A percentile compares a stretch with the other conserved stretches of the same genome.
These are phyloP conservation scores for Candida xyloterini DNA, from an alignment of 805 yeast species.

Conservation along the genomic window DNA sequence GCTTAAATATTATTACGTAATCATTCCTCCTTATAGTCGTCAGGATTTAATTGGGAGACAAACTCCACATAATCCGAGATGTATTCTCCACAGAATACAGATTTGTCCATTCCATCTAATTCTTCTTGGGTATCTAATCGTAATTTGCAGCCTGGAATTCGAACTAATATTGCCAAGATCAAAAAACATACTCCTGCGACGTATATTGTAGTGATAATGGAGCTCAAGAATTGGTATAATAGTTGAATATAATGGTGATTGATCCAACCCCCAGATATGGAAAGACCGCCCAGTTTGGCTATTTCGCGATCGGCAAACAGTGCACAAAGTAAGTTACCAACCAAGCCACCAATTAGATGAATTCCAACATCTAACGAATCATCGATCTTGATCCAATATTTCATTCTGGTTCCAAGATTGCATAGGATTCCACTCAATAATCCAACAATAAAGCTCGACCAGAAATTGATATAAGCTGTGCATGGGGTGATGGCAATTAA, in stretches of 20 bases:
- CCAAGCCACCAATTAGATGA: slow-evolving; percentile 89
- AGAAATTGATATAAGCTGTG: slow-evolving; percentile 77
- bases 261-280: slow-evolving; percentile 77
- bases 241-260: slow-evolving; percentile 82
- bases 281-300: slow-evolving; percentile 78
- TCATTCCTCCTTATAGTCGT: slow-evolving; percentile 17
- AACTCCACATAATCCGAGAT: slow-evolving; percentile 92
- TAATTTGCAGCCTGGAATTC: slow-evolving; percentile 73
- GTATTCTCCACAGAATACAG: slow-evolving; percentile 80
- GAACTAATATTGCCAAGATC: slow-evolving; percentile 54
- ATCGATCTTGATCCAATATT: slow-evolving; percentile 71
- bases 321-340: slow-evolving; percentile 79
- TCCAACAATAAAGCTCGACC: slow-evolving; percentile 83
- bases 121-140: slow-evolving; percentile 76
- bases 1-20: not conserved
- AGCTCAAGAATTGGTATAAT: slow-evolving; percentile 56
- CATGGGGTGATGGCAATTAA: slow-evolving; percentile 95
- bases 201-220: slow-evolving; percentile 53
- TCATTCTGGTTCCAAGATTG: slow-evolving; percentile 80
- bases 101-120: slow-evolving; percentile 76
- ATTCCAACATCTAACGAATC: slow-evolving; percentile 91
- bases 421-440: slow-evolving; percentile 71
- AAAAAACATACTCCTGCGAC: slow-evolving; percentile 66
- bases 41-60: slow-evolving; percentile 63
- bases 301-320: slow-evolving; percentile 67